phyloP scores from a whole-genome alignment of 345 rosid species.

The Eucalyptus tenuipes region DNA sequence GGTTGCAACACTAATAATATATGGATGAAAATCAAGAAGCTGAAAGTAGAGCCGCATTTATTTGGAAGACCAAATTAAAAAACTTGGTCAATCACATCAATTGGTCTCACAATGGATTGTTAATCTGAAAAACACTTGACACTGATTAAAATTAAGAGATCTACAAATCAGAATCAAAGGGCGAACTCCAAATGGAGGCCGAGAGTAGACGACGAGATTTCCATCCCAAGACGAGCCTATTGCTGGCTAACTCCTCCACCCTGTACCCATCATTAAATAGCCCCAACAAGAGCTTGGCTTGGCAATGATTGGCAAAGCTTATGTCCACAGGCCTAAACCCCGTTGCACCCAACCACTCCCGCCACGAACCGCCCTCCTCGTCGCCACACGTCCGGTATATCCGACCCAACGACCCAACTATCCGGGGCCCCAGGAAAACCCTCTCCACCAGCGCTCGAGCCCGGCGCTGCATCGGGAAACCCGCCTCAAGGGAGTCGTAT shows the following conservation, averaged over 20 bases:
- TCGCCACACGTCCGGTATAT: constrained; percentile 17
- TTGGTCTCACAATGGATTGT: neutral
- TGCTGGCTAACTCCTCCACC: constrained; percentile 51
- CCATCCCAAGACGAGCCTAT: constrained; percentile 73
- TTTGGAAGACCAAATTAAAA: neutral
- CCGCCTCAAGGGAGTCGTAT: constrained; percentile 71
- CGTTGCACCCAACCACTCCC: constrained; percentile 37
- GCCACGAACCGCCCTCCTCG: constrained; percentile 20
- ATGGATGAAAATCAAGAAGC: neutral
- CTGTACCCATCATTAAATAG: constrained; percentile 66
- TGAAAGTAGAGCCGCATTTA: neutral
- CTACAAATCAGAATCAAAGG: constrained; percentile 19
- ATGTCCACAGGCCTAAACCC: constrained; percentile 35
- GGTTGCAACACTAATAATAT: neutral
- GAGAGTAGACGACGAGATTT: constrained; percentile 72
- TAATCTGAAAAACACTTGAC: neutral
- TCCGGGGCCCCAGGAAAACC: constrained; percentile 60
- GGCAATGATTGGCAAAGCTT: constrained; percentile 82
- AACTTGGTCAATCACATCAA: neutral
- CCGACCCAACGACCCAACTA: constrained; percentile 39
- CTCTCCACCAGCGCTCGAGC: constrained; percentile 60
- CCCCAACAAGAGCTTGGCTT: constrained; percentile 69
- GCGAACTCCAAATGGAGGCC: constrained; percentile 61
- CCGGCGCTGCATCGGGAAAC: constrained; percentile 52
- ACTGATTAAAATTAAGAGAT: neutral